Base-by-base conservation (phyloP, 345 rosid species). In the Brassica incana region DNA sequence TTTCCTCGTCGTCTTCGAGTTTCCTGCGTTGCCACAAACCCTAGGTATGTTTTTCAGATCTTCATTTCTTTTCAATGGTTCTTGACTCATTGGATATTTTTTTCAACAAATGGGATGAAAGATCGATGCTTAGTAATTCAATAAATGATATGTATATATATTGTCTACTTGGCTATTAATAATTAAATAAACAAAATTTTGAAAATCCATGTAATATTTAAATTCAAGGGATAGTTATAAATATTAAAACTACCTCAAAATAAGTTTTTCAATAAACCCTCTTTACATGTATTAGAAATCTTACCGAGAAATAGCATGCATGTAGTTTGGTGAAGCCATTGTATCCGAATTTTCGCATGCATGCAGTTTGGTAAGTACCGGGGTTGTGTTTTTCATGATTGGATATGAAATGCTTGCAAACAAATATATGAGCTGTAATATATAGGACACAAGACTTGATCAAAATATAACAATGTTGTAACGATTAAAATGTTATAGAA, bases 21-120 rank as follows among this genome's bases (percentile, higher is more conserved):
- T 70, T 77, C 80, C 0, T 77, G 69, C 63, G 62, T 75, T 75
- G 78, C 72, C 12, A 67, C 78, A 25, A 75, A 5, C 66, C 66
- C 58, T 36, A 75, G 78, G 78, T 75, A 10, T 67, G 58, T 52
- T 74, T n/a, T 50, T 18, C 5, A 23, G 72, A 75, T 75, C 66
- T 66, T 66, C 18, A 20, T 8, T 30, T 1, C 14, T 30, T 43
- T n/a, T 40, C 45, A 27, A n/a, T 43, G 52, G 33, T 58, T 59
- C 35, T 35, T 33, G 36, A 16, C 27, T 35, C 48, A 65, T 35
- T 25, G 6, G 29, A 25, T 25, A 4, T 60, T 25, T 59, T 43
- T 40, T 40, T 9, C 8, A 6, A 7, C 7, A 18, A 59, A 59
- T 23, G 64, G 32, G 64, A 61, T 27, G 16, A 61, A 27, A 61